These are phyloP conservation scores for Aspergillus fijiensis DNA, from an alignment of 2,329 filamentous ascomycete genomes.

Conservation along the genomic window DNA sequence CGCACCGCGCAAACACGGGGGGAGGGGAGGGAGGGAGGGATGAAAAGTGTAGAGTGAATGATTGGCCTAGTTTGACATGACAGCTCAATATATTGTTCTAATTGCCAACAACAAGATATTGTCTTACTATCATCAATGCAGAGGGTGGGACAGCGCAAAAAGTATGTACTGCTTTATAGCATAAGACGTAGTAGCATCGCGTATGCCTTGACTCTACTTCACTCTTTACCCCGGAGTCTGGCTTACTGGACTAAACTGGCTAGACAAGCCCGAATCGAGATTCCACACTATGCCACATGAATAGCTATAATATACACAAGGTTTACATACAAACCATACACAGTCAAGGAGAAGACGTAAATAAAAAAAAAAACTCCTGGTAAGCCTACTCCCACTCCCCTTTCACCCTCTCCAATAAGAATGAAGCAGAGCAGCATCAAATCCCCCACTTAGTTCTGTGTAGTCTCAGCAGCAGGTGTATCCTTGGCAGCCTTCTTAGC, in stretches of 20 bases:
- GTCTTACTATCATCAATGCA: too few relatives aligned
- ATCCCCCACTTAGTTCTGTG: background rate
- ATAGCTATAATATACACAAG: constrained; percentile 9
- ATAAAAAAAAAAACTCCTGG: background rate
- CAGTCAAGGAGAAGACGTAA: background rate
- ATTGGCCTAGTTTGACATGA: too few relatives aligned
- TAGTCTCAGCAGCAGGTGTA: background rate
- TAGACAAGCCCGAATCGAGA: background rate
- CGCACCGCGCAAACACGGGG: background rate
- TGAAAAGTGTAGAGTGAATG: too few relatives aligned
- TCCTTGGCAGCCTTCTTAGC: background rate
- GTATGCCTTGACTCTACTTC: too few relatives aligned
- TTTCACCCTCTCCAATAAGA: too few relatives aligned
- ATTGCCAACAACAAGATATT: too few relatives aligned
- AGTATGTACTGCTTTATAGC: background rate
- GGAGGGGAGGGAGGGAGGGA: background rate
- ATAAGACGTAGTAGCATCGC: background rate
- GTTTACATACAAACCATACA: constrained; percentile 1
- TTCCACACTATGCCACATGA: background rate
- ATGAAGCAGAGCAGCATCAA: background rate
- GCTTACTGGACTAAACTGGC: background rate
- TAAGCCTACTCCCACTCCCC: background rate
- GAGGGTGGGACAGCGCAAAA: too few relatives aligned
- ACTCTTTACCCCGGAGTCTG: background rate
- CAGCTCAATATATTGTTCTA: too few relatives aligned